These are phyloP conservation scores for Aspergillus ibericus DNA, from an alignment of 2,329 filamentous ascomycete genomes.

Conservation along the genomic window DNA sequence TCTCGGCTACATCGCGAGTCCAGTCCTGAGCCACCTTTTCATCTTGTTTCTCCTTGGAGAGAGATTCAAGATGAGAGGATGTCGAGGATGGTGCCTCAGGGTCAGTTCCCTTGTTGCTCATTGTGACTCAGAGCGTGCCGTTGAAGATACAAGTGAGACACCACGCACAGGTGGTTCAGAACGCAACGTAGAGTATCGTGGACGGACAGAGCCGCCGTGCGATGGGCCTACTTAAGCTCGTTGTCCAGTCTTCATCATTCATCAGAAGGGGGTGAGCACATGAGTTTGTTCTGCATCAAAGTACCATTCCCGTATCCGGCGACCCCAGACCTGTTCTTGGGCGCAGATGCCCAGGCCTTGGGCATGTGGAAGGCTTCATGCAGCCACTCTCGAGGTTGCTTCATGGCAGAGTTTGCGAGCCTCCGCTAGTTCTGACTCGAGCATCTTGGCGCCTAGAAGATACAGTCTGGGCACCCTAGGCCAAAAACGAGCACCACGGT, in stretches of 20 bases:
- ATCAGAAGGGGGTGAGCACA: neutral
- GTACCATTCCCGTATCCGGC: neutral
- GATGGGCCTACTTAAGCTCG: neutral
- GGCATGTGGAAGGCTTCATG: neutral
- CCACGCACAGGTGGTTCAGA: too few species aligned
- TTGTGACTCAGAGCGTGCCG: neutral
- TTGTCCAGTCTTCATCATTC: neutral
- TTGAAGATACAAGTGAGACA: too few species aligned
- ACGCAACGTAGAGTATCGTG: neutral
- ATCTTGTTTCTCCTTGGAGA: neutral
- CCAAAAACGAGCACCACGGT: neutral
- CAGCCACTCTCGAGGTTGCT: neutral
- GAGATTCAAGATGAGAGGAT: neutral
- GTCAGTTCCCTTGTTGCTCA: neutral
- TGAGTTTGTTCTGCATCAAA: neutral
- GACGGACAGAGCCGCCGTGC: neutral
- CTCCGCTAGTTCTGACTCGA: neutral
- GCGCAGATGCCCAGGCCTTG: neutral
- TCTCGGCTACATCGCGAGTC: neutral
- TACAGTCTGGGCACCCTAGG: neutral
- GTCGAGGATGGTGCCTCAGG: neutral
- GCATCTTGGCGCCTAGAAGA: neutral
- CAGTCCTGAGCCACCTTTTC: neutral
- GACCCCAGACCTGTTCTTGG: neutral
- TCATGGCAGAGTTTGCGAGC: neutral